Conservation (phyloP, 345 rosid species). For the Eucalyptus erythrocorys region DNA sequence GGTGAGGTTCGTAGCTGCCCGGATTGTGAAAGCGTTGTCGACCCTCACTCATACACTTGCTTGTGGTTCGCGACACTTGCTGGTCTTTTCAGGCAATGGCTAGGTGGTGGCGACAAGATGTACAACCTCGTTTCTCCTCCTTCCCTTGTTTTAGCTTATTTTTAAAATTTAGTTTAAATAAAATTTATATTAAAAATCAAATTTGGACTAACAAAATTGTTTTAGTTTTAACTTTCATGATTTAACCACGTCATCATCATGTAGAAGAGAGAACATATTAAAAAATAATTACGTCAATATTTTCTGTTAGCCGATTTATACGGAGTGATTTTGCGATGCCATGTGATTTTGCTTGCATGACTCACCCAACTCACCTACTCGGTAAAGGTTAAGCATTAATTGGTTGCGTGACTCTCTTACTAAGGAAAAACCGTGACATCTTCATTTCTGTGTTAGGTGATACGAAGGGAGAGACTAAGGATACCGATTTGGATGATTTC, state of each 20-base stretch:
- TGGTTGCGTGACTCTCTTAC: neutral
- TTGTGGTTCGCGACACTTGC: fast-evolving
- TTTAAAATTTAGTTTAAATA: no score
- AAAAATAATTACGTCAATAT: no score
- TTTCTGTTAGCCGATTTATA: no score
- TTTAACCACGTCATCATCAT: no score
- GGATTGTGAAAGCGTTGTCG: fast-evolving
- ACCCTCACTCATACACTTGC: neutral
- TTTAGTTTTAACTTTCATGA: no score
- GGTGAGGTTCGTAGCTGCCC: neutral
- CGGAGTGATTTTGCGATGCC: neutral
- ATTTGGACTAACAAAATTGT: neutral
- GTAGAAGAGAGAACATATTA: no score
- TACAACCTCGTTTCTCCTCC: neutral
- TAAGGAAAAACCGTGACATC: neutral
- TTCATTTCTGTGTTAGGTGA: neutral
- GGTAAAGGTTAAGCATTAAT: no score
- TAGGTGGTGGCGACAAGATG: neutral
- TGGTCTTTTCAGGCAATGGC: fast-evolving
- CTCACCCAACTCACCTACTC: neutral
- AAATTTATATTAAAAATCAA: no score
- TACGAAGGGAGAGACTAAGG: neutral
- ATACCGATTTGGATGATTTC: neutral
- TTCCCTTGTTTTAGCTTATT: neutral
- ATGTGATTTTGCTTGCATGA: neutral